Conservation (phyloP, 805 yeast genomes). For the Kluyveromyces aestuarii region DNA sequence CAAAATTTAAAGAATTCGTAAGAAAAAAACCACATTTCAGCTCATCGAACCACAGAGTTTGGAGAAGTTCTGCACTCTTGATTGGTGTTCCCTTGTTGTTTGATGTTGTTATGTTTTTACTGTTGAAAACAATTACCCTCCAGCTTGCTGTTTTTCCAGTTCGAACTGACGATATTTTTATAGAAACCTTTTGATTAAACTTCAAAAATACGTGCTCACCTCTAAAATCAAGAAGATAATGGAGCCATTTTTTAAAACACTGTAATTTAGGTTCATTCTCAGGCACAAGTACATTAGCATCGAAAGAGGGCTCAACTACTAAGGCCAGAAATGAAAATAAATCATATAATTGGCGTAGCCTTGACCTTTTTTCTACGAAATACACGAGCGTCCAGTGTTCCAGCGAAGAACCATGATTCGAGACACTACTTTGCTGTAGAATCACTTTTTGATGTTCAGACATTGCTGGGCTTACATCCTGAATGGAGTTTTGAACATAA, state of each 20-base stretch:
- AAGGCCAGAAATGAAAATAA: not conserved
- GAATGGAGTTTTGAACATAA: constrained; percentile 54
- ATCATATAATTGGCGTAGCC: not conserved
- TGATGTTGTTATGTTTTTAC: not conserved
- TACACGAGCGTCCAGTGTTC: constrained; percentile 16
- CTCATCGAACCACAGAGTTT: too few species aligned
- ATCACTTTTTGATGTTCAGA: constrained; percentile 28
- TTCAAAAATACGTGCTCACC: not conserved
- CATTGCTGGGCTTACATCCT: constrained; percentile 34
- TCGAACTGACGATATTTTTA: not conserved
- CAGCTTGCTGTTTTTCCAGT: not conserved
- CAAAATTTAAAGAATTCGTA: too few species aligned
- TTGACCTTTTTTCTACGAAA: not conserved
- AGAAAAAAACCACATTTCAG: too few species aligned
- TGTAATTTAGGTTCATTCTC: too few species aligned
- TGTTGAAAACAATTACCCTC: not conserved
- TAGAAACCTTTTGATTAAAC: not conserved
- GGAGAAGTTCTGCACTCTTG: too few species aligned
- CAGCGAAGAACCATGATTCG: constrained; percentile 39
- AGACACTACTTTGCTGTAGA: constrained; percentile 60
- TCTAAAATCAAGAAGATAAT: not conserved
- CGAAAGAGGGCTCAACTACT: too few species aligned
- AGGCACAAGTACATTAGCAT: too few species aligned
- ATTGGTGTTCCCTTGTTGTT: not conserved
- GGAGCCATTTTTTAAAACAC: too few species aligned